These are phyloP conservation scores for Cryptosporidium ryanae DNA, from an alignment of 169 alveolate species.

Conservation along the genomic window DNA sequence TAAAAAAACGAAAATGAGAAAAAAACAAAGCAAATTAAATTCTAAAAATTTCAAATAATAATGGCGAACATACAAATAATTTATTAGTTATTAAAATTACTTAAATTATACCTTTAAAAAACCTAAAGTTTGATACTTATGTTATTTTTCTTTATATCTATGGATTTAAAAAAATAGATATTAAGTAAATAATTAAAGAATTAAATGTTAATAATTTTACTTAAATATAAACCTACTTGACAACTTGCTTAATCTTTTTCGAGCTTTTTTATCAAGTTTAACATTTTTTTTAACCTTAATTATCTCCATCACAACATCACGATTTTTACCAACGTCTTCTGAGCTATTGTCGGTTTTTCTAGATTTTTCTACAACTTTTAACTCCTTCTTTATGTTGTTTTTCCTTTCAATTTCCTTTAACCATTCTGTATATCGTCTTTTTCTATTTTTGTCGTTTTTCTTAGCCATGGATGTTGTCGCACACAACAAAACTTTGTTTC, in stretches of 20 bases:
- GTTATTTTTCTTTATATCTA: conserved; percentile 34
- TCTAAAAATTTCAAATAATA: too few species aligned
- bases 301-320: conserved; percentile 19
- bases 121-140: not conserved
- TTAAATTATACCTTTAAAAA: too few species aligned
- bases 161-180: not conserved
- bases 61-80: too few species aligned
- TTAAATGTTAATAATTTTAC: not conserved
- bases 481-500: too few species aligned
- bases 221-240: conserved; percentile 32
- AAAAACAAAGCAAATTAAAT: too few species aligned
- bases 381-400: not conserved
- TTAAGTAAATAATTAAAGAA: not conserved
- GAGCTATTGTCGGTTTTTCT: not conserved
- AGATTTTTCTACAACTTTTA: not conserved
- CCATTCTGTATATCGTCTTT: conserved; percentile 43
- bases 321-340: not conserved
- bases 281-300: conserved; percentile 36
- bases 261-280: conserved; percentile 47
- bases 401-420: conserved; percentile 32
- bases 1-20: too few species aligned
- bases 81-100: too few species aligned
- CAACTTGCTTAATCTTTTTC: conserved; percentile 37
- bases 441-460: conserved; percentile 45
- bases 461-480: conserved; percentile 18